Base-by-base conservation (phyloP, 495 filamentous ascomycete genomes). In the Neurospora cerealis region DNA sequence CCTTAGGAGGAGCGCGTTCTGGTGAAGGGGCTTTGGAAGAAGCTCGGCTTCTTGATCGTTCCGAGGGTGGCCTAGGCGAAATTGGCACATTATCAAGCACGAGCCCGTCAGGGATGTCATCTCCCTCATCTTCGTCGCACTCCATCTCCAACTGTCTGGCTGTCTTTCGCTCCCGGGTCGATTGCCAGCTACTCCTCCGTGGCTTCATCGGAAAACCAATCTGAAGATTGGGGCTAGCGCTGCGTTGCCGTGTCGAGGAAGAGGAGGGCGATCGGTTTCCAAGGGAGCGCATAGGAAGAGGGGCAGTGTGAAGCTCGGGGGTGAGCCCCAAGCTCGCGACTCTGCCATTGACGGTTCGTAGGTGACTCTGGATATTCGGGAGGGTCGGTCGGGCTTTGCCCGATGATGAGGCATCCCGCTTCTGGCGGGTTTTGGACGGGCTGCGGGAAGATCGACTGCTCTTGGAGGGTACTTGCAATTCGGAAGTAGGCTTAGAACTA, bases 11-110 rank as follows among this genome's bases (percentile, higher is more conserved):
- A 5, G 75, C 77, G 34, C 87, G 83, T 76, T 91, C 91, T 0
- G 92, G 92, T 0, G 88, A 89, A 4, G 86, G 77, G 6, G 84
- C 83, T 40, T 85, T 83, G 28, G 89, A 89, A 1, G 76, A 73
- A 0, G 84, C 83, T 34, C 80, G 85, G 80, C 87, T 88, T 42
- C 81, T 79, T 5, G 86, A 82, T 66, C 93, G 87, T 75, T 93
- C 91, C 69, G 85, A 84, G 0, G 87, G 85, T 5, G 93, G 93
- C 21, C 94, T 88, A 11, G 96, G 96, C 10, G 94, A 97, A n/a
- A 99, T 89, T 0, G 96, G 96, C 9, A 99, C 93, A 77, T 98
- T 98, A 86, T 93, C 94, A 28, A 99, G 85, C 77, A 95, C 90
- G 19, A 93, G 91, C 77, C 96, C 96, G 72, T 96, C 93, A 6